phyloP scores from a whole-genome alignment of 805 yeast genomes.

The Hanseniaspora lindneri region DNA sequence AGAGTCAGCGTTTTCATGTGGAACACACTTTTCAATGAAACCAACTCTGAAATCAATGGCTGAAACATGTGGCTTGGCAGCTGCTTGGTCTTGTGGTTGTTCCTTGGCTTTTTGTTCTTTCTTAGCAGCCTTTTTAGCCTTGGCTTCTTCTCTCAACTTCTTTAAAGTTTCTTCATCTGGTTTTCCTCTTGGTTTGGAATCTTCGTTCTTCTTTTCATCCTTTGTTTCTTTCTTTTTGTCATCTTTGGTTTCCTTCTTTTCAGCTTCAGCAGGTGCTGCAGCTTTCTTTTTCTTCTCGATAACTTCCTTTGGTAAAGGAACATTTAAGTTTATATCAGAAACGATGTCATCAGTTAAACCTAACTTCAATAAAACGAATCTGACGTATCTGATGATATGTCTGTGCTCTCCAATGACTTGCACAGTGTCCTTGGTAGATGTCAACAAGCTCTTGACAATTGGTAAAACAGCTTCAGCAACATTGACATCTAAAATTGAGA shows the following conservation, averaged over 20 bases:
- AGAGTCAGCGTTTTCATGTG: conserved; percentile 96
- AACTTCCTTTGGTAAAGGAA: conserved; percentile 63
- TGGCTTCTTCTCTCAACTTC: conserved; percentile 41
- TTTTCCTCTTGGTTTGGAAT: conserved; percentile 35
- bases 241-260: conserved; percentile 19
- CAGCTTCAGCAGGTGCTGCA: conserved; percentile 26
- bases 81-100: conserved; percentile 32
- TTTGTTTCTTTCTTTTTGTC: conserved; percentile 20
- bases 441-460: conserved; percentile 43
- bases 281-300: conserved; percentile 48
- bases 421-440: conserved; percentile 32
- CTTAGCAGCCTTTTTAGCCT: conserved; percentile 46
- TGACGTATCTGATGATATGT: conserved; percentile 89
- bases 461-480: conserved; percentile 60
- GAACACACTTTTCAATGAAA: conserved; percentile 87
- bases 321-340: conserved; percentile 45
- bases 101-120: conserved; percentile 47
- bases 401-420: conserved; percentile 53
- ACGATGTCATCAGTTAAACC: conserved; percentile 44
- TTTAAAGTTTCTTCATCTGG: conserved; percentile 40
- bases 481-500: conserved; percentile 49
- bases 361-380: conserved; percentile 62
- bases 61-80: conserved; percentile 65
- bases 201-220: conserved; percentile 23
- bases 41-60: conserved; percentile 91